Conservation (phyloP, 2,329 filamentous ascomycete species). For the Cercospora sp. region DNA sequence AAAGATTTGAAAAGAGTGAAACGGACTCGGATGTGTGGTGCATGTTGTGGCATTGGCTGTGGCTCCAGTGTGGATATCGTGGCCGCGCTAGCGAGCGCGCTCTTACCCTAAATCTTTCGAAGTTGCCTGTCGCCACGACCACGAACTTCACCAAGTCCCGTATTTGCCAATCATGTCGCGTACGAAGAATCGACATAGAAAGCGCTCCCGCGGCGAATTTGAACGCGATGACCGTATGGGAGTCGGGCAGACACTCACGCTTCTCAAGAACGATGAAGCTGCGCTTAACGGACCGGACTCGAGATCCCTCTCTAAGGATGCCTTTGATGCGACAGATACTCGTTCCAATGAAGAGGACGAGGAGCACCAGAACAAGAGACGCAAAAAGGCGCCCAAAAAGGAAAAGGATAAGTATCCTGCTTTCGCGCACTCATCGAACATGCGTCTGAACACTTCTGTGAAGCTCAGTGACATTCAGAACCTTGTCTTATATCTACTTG, state of each 20-base stretch:
- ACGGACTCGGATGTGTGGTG: not conserved
- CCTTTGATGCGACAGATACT: slow-evolving; percentile 18
- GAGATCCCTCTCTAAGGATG: slow-evolving; percentile 16
- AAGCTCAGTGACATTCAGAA: slow-evolving; percentile 60
- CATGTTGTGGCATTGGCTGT: not conserved
- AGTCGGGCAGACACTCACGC: slow-evolving; percentile 33
- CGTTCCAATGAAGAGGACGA: slow-evolving; percentile 28
- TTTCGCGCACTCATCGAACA: slow-evolving; percentile 54
- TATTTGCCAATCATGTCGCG: slow-evolving; percentile 10
- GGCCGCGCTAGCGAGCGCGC: not conserved
- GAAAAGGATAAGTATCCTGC: slow-evolving; percentile 51
- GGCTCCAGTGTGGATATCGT: not conserved
- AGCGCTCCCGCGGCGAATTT: slow-evolving; percentile 34
- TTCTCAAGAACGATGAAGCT: slow-evolving; percentile 21
- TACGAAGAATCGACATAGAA: slow-evolving; percentile 14
- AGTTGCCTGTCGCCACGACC: not conserved
- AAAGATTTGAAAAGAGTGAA: not conserved
- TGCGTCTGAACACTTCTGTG: slow-evolving; percentile 56
- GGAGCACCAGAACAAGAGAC: slow-evolving; percentile 28
- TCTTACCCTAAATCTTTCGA: not conserved
- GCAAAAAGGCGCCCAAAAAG: slow-evolving; percentile 30
- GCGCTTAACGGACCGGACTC: not conserved
- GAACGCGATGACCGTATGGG: slow-evolving; percentile 29
- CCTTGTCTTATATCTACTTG: slow-evolving; percentile 60
- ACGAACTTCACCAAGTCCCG: not conserved